Base-by-base conservation (phyloP, 2,329 filamentous ascomycete species). In the Fusarium proliferatum region DNA sequence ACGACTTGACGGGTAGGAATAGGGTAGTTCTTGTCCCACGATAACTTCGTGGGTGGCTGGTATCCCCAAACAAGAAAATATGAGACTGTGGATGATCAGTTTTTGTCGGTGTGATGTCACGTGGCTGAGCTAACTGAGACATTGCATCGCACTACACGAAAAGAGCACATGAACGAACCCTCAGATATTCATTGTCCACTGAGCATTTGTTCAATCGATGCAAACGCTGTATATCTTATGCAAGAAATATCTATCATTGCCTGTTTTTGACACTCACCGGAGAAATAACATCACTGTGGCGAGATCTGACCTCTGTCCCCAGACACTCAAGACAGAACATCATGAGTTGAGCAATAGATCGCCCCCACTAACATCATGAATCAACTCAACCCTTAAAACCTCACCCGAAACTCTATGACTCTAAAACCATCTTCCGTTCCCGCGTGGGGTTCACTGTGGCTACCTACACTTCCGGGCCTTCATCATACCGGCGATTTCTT, bases 41-140 rank as follows among this genome's bases (percentile, higher is more conserved):
- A 67, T 51, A 61, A 61, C 42, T 39, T 60, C 51, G 64, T 67
- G 59, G 72, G 64, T 72, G 75, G 75, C 67, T 76, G 68, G 64
- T 67, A 52, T 64, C 61, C 61, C 51, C 46, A 55, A 64, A 52
- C 65, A 49, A 49, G 57, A 52, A 52, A 57, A 67, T 23, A 64
- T 34, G 39, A 43, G 51, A 57, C 57, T 53, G 49, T 69, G 72
- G 64, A 67, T 67, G 69, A 73, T 65, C 49, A 61, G 59, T 62
- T 74, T 69, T 61, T 72, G 72, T 77, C 76, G 76, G 76, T 78
- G 76, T 78, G 76, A 73, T 74, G 76, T 77, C 76, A 77, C 76
- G 76, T 77, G 76, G 76, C 70, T 67, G 62, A 65, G 59, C 56
- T 34, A 46, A 59, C 30, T 64, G 68, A 71, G 51, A 67, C 67